A percentile compares a stretch with the other conserved stretches of the same genome.
Conservation (phyloP, 1,139 yeast genomes). For the Debaryomyces singareniensis region DNA sequence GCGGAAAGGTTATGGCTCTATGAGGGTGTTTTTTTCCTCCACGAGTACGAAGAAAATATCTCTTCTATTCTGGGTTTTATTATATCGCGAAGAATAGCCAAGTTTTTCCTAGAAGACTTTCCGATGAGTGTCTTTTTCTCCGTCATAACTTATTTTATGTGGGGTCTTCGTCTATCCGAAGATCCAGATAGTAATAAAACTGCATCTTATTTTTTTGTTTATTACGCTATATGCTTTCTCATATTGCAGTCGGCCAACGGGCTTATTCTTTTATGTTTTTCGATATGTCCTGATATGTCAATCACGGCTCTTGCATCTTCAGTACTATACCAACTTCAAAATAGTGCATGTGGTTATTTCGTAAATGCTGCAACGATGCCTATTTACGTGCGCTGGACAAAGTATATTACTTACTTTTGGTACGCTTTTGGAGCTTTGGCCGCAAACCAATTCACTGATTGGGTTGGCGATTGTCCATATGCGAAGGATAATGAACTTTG, state of each 20-base stretch:
- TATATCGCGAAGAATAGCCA: conserved; percentile 60
- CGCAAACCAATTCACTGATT: conserved; percentile 60
- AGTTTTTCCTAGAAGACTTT: conserved; percentile 63
- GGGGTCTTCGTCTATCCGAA: conserved; percentile 48
- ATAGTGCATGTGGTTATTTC: conserved; percentile 78
- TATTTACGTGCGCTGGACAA: conserved; percentile 81
- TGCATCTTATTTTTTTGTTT: conserved; percentile 50
- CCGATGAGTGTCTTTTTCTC: conserved; percentile 57
- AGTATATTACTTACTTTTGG: conserved; percentile 71
- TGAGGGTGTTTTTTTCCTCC: conserved; percentile 64
- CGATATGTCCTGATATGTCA: conserved; percentile 59
- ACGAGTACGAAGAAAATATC: conserved; percentile 71
- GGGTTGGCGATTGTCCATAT: conserved; percentile 51
- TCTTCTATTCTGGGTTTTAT: conserved; percentile 65
- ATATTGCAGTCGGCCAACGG: conserved; percentile 52
- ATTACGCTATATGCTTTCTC: conserved; percentile 53
- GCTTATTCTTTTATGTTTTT: conserved; percentile 50
- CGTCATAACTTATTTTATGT: conserved; percentile 66
- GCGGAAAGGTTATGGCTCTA: conserved; percentile 62
- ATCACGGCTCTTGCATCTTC: conserved; percentile 60
- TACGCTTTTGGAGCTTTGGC: conserved; percentile 66
- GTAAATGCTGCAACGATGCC: conserved; percentile 73
- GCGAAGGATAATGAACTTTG: conserved; percentile 21
- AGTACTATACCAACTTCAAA: conserved; percentile 61
- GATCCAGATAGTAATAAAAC: conserved; percentile 11